Evolutionary conservation across 2,329 filamentous ascomycete genomes (phyloP).

Genomic region (Didymella sp.): DNA sequence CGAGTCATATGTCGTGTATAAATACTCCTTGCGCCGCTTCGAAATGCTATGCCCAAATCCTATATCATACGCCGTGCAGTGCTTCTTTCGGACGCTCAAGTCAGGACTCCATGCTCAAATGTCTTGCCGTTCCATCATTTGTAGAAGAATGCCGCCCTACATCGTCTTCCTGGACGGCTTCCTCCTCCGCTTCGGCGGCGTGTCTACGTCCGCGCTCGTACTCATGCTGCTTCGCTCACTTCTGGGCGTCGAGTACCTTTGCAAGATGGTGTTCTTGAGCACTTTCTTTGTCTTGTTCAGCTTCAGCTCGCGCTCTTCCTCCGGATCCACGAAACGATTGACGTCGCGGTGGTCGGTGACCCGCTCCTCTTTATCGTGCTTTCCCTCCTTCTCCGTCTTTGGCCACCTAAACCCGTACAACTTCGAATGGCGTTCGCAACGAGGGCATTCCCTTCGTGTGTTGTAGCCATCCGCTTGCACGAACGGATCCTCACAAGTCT

Average conservation of each 20-base stretch:
- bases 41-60: constrained; percentile 6
- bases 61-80: constrained; percentile 5
- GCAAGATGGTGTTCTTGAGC: constrained; percentile 31
- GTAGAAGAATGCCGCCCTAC: constrained; percentile 23
- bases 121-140: neutral
- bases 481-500: constrained; percentile 80
- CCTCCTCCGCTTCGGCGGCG: constrained; percentile 31
- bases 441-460: constrained; percentile 83
- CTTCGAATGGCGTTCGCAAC: constrained; percentile 95
- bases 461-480: constrained; percentile 87
- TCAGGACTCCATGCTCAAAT: neutral
- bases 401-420: constrained; percentile 96
- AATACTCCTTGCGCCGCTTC: constrained; percentile 10
- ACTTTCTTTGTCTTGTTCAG: constrained; percentile 38
- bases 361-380: constrained; percentile 70
- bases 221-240: constrained; percentile 37
- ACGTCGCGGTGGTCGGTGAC: constrained; percentile 86
- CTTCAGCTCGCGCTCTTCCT: constrained; percentile 61
- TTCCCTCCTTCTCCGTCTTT: constrained; percentile 84
- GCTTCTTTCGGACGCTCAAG: neutral
- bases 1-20: constrained; percentile 1
- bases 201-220: constrained; percentile 34
- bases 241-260: constrained; percentile 39
- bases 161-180: constrained; percentile 41
- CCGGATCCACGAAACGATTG: constrained; percentile 80